Evolutionary conservation across 2,329 filamentous ascomycete genomes (phyloP), one percentile per base, ranked within the genome.

Genomic region (Colletotrichum sp.): DNA sequence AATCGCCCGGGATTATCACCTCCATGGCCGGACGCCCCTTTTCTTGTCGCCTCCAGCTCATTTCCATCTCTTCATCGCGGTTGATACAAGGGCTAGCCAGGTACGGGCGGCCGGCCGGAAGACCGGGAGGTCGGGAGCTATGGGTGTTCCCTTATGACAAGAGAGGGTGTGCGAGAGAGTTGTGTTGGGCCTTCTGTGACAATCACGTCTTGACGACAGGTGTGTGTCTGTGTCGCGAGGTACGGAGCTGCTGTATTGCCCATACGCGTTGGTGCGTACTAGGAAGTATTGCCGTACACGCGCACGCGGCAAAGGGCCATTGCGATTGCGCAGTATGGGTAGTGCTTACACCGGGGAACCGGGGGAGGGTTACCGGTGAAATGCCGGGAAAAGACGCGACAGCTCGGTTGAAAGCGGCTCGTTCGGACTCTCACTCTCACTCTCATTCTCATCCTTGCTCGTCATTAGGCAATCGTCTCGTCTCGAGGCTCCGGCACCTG

Each of bases 311-410:
- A 69, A 69, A 39, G 32, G 55, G 39, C 55, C 69, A 68, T 69
- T 68, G 70, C 69, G 44, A 59, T 63, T 13, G 36, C 55, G 26
- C 30, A 62, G 63, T 69, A 36, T 15, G 59, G 59, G 21, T 34
- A 39, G 55, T 59, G 72, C 73, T 68, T 67, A 64, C 52, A 52
- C 69, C 63, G 69, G 73, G 73, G 63, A 72, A 72, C 69, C 69
- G 73, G 73, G 57, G 63, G 32, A 72, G 26, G 63, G 55, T 60
- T 59, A 44, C 69, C 73, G 69, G 69, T 30, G 59, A 34, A 65
- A 49, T 71, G 21, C 60, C 69, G 63, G 39, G 36, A 24, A 26
- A 66, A 21, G 24, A 52, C 21, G 52, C 55, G 70, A 63, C n/a
- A n/a, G 59, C 34, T 44, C n/a, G 26, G 36, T 26, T 55, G 65